These are phyloP conservation scores for Lentinula detonsa DNA, from an alignment of 768 basidiomycete genomes.

Conservation along the genomic window DNA sequence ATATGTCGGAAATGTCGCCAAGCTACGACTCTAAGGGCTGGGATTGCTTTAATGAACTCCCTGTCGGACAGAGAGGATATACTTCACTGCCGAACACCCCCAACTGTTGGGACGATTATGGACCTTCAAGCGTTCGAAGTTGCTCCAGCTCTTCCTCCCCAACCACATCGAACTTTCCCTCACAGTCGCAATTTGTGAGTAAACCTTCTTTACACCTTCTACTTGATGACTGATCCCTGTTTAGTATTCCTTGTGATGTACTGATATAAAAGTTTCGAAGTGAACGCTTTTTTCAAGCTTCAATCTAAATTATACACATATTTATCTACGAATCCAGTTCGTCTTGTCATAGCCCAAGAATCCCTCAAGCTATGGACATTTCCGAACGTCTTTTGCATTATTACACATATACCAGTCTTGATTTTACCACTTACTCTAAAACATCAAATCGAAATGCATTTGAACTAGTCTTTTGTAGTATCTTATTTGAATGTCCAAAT, in stretches of 20 bases:
- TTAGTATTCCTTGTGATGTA: neutral
- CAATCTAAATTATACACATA: neutral
- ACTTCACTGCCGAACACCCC: neutral
- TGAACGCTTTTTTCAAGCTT: neutral
- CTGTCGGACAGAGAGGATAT: neutral
- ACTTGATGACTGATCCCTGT: neutral
- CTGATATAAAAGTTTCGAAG: neutral
- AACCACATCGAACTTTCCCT: neutral
- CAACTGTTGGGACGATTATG: neutral
- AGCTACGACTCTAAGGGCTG: neutral
- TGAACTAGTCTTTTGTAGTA: neutral
- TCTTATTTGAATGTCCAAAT: neutral
- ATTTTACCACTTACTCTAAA: neutral
- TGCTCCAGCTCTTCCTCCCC: neutral
- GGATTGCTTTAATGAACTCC: neutral
- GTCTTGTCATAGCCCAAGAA: neutral
- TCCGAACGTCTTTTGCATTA: neutral
- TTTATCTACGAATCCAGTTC: neutral
- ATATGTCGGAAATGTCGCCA: neutral
- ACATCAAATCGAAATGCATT: neutral
- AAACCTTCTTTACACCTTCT: neutral
- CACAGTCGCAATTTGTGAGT: neutral
- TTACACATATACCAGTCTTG: neutral
- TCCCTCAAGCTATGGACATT: neutral
- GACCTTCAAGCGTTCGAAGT: neutral